Base-by-base conservation (phyloP, 164 flowering plant species). In the Piper longum region DNA sequence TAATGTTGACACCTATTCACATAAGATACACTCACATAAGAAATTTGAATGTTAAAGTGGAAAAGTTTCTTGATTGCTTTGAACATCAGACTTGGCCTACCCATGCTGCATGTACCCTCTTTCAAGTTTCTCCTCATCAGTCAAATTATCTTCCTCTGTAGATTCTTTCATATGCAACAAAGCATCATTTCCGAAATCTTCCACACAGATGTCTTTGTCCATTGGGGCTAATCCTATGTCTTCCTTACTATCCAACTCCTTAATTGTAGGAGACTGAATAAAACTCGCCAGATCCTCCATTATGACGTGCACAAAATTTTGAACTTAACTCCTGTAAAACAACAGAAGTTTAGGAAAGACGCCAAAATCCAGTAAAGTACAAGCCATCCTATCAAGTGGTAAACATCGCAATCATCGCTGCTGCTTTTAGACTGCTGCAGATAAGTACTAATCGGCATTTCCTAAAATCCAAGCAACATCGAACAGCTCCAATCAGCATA, bases 1-100 rank as follows among this genome's bases (percentile, higher is more conserved):
- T 87, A 88, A 74, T 91, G 96, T 26, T 71, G 58, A 69, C 95
- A 89, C 43, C 98, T 89, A 84, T 43, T 64, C 51, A 70, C 69
- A 61, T 54, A 44, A 64, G 17, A 45, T 26, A 2, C 36, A 26
- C 54, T 43, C 7, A 43, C 4, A 42, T 41, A 17, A 43, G 13
- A 26, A 18, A 52, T 14, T 5, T 16, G 3, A 18, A 63, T 18
- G 16, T 54, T 40, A 14, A 7, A 48, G 52, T 6, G 52, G 52
- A 0, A 2, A 14, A 8, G 52, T 9, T 9, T 48, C 3, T 9
- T 9, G 11, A 48, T 26, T 26, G 11, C 9, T 48, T 48, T 5
- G 14, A 48, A 48, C 9, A 48, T 9, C 14, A 48, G 12, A 48
- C 14, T 48, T 58, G 41, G 57, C 67, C 59, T 87, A 89, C 98